Base-by-base conservation (phyloP, 169 alveolate genomes). In the Prorocentrum cordatum region DNA sequence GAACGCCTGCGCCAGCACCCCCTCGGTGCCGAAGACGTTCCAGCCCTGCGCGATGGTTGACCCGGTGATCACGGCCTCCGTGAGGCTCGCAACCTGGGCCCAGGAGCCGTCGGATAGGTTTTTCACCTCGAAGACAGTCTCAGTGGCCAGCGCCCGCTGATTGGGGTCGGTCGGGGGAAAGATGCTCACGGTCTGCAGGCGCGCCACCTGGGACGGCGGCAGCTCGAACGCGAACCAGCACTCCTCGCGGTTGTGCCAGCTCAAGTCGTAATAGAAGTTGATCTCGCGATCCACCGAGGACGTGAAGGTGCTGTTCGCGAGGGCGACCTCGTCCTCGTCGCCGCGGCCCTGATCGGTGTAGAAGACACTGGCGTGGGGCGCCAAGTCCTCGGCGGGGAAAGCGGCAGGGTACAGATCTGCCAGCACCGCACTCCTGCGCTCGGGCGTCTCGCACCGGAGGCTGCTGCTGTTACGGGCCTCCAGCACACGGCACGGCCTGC, bases 201-300 rank as follows among this genome's bases (percentile, higher is more conserved):
- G 38, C 35, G 89, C 89, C 31, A 42, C 79, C 61, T 61, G 36
- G 66, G 47, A 27, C 10, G 75, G 58, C 6, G 75, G 79, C 45
- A 80, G 50, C 66, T 80, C 89, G 16, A 80, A 80, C 16, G 39
- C 89, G n/a, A 80, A 61, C 89, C 89, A 80, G 42, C 89, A 80
- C 67, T 22, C 54, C 39, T 77, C 61, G 14, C 89, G 64, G 2
- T 47, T 14, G 39, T 62, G 50, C 16, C 67, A 39, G 59, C 33
- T 39, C 26, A 67, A n/a, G n/a, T n/a, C n/a, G n/a, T n/a, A n/a
- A n/a, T n/a, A 66, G 50, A 80, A 39, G 29, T 59, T 77, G 29
- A 80, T 50, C 45, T 36, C 79, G 29, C 35, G 42, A 26, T 80
- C 89, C 27, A 61, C 47, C 3, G 79, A 32, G n/a, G 79, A 61